A percentile compares a stretch with the other conserved stretches of the same genome.
Conservation (phyloP, 1,284 basidiomycete species). For the Ustilago shanxiensis region DNA sequence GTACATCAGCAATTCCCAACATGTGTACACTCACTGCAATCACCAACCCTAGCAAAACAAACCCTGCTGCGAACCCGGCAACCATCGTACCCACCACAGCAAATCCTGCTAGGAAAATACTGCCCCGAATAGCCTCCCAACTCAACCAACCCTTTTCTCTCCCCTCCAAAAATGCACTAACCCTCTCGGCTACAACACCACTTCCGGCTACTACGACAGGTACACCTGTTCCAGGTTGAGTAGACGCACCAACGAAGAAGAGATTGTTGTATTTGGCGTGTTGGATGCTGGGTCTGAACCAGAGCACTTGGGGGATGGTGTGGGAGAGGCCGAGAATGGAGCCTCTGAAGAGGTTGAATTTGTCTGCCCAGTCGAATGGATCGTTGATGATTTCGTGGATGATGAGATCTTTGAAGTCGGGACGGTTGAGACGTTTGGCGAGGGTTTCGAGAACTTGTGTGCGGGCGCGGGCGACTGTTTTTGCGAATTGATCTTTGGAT, state of each 20-base stretch:
- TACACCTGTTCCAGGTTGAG: conserved; percentile 71
- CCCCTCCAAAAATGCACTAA: conserved; percentile 44
- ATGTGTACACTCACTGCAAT: conserved; percentile 40
- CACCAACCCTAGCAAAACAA: conserved; percentile 28
- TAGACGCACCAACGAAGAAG: conserved; percentile 71
- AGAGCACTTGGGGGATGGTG: conserved; percentile 69
- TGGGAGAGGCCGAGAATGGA: conserved; percentile 71
- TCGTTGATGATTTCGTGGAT: conserved; percentile 62
- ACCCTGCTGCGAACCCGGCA: conserved; percentile 34
- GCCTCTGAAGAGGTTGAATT: conserved; percentile 71
- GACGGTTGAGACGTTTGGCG: conserved; percentile 49
- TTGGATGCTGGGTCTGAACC: conserved; percentile 68
- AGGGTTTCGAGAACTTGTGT: conserved; percentile 60
- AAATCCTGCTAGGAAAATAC: conserved; percentile 31
- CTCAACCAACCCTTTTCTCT: conserved; percentile 39
- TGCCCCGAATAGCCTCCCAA: conserved; percentile 44
- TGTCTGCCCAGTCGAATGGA: conserved; percentile 71
- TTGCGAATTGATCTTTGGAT: conserved; percentile 46
- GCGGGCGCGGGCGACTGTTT: conserved; percentile 46
- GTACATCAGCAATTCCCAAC: conserved; percentile 45
- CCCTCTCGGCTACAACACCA: conserved; percentile 54
- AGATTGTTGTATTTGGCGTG: conserved; percentile 60
- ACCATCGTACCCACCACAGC: conserved; percentile 27
- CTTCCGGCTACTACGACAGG: conserved; percentile 64
- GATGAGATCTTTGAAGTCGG: conserved; percentile 58